A percentile compares a stretch with the other conserved stretches of the same genome.
phyloP scores from a whole-genome alignment of 352 stramenopile genomes.

The Pythium phragmitis region DNA sequence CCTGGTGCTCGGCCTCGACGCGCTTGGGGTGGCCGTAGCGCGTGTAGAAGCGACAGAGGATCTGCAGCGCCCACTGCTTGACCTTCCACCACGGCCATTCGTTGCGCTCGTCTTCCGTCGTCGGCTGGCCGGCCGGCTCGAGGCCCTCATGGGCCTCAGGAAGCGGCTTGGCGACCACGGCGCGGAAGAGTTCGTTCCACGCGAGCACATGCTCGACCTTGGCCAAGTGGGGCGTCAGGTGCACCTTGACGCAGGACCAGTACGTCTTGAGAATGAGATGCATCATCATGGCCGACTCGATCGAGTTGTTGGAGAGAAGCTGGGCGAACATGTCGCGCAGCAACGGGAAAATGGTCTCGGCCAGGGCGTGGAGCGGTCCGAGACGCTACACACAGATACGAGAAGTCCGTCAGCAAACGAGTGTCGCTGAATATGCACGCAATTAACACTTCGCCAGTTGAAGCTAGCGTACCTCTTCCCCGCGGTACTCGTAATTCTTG shows the following conservation, averaged over 20 bases:
- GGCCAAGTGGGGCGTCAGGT: slow-evolving; percentile 83
- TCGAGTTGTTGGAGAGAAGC: slow-evolving; percentile 73
- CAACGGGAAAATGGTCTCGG: slow-evolving; percentile 92
- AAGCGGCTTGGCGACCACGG: slow-evolving; percentile 89
- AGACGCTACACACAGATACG: slow-evolving; percentile 37
- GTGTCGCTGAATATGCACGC: no score
- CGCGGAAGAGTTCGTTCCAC: slow-evolving; percentile 92
- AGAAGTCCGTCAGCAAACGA: slow-evolving; percentile 12
- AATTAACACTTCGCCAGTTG: not conserved
- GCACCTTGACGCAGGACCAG: slow-evolving; percentile 96
- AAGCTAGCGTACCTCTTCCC: slow-evolving; percentile 53
- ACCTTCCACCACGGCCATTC: slow-evolving; percentile 97
- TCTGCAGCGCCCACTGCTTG: slow-evolving; percentile 98
- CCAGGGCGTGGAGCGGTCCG: slow-evolving; percentile 90
- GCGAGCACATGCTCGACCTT: slow-evolving; percentile 87
- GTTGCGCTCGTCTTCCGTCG: slow-evolving; percentile 89
- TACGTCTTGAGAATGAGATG: slow-evolving; percentile 98
- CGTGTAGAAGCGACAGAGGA: slow-evolving; percentile 96
- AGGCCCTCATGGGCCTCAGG: slow-evolving; percentile 83
- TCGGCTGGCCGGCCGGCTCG: slow-evolving; percentile 88
- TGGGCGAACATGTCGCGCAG: slow-evolving; percentile 91
- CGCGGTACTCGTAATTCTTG: slow-evolving; percentile 98
- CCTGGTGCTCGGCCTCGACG: slow-evolving; percentile 84
- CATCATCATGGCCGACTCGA: slow-evolving; percentile 94
- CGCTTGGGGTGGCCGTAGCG: slow-evolving; percentile 97